Percentiles rank a stretch among this genome's conserved stretches.
phyloP scores from a whole-genome alignment of 495 filamentous ascomycete species.

The Talaromyces trachyspermus region DNA sequence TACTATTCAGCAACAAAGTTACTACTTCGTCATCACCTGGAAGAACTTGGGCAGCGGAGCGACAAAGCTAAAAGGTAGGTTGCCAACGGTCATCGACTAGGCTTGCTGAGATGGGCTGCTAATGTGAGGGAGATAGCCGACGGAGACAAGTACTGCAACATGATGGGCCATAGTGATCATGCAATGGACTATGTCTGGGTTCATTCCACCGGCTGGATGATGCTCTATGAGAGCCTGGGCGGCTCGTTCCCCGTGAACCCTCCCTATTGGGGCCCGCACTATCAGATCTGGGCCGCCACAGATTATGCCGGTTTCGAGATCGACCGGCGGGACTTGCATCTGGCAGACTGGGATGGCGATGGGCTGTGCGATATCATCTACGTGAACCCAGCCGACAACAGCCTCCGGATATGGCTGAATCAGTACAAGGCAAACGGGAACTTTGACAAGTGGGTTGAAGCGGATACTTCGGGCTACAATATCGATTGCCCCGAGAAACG shows the following conservation, averaged over 20 bases:
- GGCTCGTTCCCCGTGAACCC: slow-evolving; percentile 5
- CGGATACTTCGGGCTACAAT: not conserved
- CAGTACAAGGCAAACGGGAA: slow-evolving; percentile 6
- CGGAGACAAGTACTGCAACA: slow-evolving; percentile 1
- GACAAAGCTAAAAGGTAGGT: slow-evolving; percentile 8
- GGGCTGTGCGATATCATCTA: slow-evolving; percentile 21
- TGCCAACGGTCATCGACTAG: no score
- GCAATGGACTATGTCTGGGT: slow-evolving; percentile 7
- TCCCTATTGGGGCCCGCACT: slow-evolving; percentile 7
- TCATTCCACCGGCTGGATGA: slow-evolving; percentile 6
- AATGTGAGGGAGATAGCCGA: not conserved
- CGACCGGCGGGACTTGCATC: slow-evolving; percentile 18
- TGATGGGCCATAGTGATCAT: not conserved
- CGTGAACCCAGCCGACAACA: slow-evolving; percentile 11
- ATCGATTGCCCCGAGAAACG: slow-evolving; percentile 14
- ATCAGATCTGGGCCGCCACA: slow-evolving; percentile 6
- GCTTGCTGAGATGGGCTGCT: not conserved
- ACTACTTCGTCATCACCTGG: slow-evolving; percentile 8
- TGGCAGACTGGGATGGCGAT: slow-evolving; percentile 23
- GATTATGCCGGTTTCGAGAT: not conserved
- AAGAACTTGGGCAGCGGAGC: slow-evolving; percentile 12
- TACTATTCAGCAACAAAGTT: no score
- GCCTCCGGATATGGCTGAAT: slow-evolving; percentile 17
- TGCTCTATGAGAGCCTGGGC: slow-evolving; percentile 3
- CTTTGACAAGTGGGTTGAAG: not conserved